These are phyloP conservation scores for Solanum tacnaense DNA, from an alignment of 257 asterid species.

Conservation along the genomic window DNA sequence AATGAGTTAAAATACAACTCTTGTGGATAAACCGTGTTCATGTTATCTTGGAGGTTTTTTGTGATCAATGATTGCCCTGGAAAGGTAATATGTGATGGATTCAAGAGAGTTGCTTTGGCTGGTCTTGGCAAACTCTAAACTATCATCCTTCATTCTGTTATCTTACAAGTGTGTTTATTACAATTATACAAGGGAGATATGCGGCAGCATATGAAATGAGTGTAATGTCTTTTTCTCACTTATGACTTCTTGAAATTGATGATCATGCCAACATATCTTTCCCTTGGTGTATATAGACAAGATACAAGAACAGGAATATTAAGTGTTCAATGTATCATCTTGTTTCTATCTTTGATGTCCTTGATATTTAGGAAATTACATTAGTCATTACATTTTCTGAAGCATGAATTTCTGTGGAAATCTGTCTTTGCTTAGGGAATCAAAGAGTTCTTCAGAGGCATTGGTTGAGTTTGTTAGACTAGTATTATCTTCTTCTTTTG, in stretches of 20 bases:
- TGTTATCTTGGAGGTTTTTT: background rate
- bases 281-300: background rate
- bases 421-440: background rate
- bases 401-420: background rate
- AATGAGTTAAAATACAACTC: background rate
- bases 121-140: background rate
- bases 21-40: background rate
- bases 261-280: background rate
- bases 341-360: background rate
- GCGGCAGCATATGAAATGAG: background rate
- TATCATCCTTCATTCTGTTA: background rate
- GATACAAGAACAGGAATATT: background rate
- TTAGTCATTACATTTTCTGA: background rate
- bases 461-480: background rate
- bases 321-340: background rate
- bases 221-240: background rate
- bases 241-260: background rate
- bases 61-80: background rate
- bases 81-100: background rate
- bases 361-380: background rate
- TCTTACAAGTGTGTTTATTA: background rate
- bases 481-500: background rate
- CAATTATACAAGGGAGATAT: background rate
- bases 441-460: background rate
- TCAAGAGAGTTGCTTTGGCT: background rate